These are phyloP conservation scores for Flaveria robusta DNA, from an alignment of 129 eudicot genomes.

Conservation along the genomic window DNA sequence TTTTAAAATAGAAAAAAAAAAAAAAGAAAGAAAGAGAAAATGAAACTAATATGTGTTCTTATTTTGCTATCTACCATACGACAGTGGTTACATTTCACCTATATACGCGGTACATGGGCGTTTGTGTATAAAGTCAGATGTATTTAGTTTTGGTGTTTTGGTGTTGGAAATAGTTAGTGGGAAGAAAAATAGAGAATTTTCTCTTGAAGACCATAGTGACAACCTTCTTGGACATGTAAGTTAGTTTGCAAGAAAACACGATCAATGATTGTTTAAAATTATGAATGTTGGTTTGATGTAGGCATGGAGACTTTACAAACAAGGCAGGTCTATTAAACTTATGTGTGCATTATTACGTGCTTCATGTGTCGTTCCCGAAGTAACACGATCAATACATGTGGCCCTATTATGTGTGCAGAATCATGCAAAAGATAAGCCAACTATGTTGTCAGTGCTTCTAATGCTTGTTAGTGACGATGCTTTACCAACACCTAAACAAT, in stretches of 20 bases:
- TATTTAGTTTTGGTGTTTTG: constrained; percentile 43
- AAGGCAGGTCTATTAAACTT: constrained; percentile 18
- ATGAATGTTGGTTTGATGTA: background rate
- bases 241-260: background rate
- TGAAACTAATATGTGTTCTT: background rate
- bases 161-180: constrained; percentile 49
- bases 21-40: background rate
- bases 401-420: constrained; percentile 43
- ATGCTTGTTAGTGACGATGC: constrained; percentile 33
- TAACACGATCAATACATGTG: constrained; percentile 29
- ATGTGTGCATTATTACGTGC: constrained; percentile 2
- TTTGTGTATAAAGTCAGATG: constrained; percentile 46
- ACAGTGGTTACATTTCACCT: constrained; percentile 43
- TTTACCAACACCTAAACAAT: constrained; percentile 31
- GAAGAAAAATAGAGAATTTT: constrained; percentile 40
- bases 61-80: background rate
- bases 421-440: constrained; percentile 36
- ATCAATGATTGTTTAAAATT: background rate
- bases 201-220: constrained; percentile 30
- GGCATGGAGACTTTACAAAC: constrained; percentile 34
- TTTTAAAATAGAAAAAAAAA: background rate
- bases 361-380: constrained; percentile 16
- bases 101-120: constrained; percentile 46
- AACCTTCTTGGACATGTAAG: constrained; percentile 56
- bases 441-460: constrained; percentile 29